A percentile compares a stretch with the other conserved stretches of the same genome.
These are phyloP conservation scores for Conticribra guillardii DNA, from an alignment of 108 stramenopile genomes.

Conservation along the genomic window DNA sequence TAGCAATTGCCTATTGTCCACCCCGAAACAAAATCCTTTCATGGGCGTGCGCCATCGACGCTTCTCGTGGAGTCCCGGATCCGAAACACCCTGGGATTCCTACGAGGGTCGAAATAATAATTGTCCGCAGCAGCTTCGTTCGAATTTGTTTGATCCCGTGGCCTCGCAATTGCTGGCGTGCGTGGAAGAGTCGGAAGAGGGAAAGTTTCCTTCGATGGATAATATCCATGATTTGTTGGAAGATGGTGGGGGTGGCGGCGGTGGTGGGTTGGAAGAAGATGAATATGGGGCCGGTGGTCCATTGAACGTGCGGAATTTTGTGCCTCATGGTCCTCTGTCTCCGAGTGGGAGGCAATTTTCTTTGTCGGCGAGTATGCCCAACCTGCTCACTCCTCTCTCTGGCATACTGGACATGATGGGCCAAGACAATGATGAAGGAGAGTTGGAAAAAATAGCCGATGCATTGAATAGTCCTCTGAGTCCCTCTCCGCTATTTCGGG, in stretches of 20 bases:
- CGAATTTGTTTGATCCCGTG: slow-evolving; percentile 30
- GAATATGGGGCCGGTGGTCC: neutral
- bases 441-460: neutral
- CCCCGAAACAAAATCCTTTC: neutral
- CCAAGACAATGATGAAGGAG: neutral
- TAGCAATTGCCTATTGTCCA: neutral
- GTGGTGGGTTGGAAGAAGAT: too few species aligned
- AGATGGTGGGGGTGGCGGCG: too few species aligned
- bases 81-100: neutral
- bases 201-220: neutral
- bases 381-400: neutral
- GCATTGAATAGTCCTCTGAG: slow-evolving; percentile 1
- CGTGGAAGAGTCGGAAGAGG: slow-evolving; percentile 1
- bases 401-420: too few species aligned
- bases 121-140: slow-evolving; percentile 18
- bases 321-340: too few species aligned
- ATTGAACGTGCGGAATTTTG: neutral
- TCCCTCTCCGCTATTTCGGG: slow-evolving; percentile 23
- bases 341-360: neutral
- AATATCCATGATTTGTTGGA: too few species aligned
- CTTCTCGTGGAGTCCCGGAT: slow-evolving; percentile 15
- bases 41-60: slow-evolving; percentile 1
- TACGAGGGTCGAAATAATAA: neutral
- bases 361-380: neutral
- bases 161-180: slow-evolving; percentile 24